Evolutionary conservation across 306 rosid genomes (phyloP).

Genomic region (Neltuma alba): DNA sequence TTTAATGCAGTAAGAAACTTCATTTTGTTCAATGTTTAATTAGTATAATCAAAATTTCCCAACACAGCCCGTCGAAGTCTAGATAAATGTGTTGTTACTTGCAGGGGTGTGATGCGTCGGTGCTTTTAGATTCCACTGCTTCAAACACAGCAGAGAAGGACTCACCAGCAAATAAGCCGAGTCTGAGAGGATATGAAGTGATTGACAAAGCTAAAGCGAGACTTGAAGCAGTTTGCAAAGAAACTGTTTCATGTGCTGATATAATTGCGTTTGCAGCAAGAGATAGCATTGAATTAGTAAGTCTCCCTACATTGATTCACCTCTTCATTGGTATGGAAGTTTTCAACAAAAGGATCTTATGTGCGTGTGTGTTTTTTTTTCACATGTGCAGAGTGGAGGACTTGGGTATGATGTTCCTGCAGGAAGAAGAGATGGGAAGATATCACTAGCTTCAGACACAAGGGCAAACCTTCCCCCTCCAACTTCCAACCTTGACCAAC

Average conservation of each 20-base stretch:
- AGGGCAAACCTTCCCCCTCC: conserved; percentile 63
- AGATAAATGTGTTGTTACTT: conserved; percentile 6
- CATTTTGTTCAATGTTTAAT: neutral
- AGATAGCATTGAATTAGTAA: conserved; percentile 67
- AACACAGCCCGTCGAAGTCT: neutral
- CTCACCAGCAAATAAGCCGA: conserved; percentile 71
- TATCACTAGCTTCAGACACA: conserved; percentile 64
- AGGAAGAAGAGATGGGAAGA: conserved; percentile 83
- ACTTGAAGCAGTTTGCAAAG: conserved; percentile 63
- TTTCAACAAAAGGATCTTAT: conserved; percentile 22
- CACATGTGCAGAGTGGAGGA: conserved; percentile 58
- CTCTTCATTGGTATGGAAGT: neutral
- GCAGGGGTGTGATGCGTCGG: conserved; percentile 81
- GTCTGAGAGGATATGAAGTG: conserved; percentile 70
- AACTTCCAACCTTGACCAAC: conserved; percentile 57
- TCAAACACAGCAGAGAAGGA: conserved; percentile 71
- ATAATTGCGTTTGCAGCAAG: conserved; percentile 81
- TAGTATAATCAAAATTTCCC: neutral
- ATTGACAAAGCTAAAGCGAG: conserved; percentile 73
- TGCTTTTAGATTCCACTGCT: conserved; percentile 69
- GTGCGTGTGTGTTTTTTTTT: no score
- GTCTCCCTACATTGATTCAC: conserved; percentile 23
- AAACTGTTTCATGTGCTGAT: conserved; percentile 77
- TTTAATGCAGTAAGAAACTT: neutral
- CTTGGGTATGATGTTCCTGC: conserved; percentile 73